A percentile compares a stretch with the other conserved stretches of the same genome.
These are phyloP conservation scores for Cajanus cajan DNA, from an alignment of 306 rosid species.

Conservation along the genomic window DNA sequence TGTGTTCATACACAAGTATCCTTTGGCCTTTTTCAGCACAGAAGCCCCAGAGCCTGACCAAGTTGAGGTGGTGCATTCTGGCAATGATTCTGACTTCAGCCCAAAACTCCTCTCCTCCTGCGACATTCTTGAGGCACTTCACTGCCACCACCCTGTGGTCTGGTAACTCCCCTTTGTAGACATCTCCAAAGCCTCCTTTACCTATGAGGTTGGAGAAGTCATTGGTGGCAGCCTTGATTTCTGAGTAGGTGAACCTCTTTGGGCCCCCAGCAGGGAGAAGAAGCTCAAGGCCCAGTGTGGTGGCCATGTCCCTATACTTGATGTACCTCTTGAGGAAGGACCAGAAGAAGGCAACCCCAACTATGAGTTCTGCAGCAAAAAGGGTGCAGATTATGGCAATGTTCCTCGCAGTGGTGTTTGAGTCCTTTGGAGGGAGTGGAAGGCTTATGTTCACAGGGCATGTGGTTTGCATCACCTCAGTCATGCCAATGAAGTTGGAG, in stretches of 20 bases:
- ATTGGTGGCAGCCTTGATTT: constrained; percentile 78
- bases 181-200: constrained; percentile 87
- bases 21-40: constrained; percentile 90
- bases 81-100: constrained; percentile 88
- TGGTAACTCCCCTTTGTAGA: constrained; percentile 65
- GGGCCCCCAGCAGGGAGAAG: constrained; percentile 94
- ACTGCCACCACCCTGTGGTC: constrained; percentile 88
- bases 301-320: constrained; percentile 91
- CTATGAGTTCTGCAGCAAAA: constrained; percentile 67
- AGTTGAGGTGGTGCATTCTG: constrained; percentile 91
- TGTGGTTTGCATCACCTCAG: constrained; percentile 59
- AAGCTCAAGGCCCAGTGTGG: constrained; percentile 81
- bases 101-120: constrained; percentile 95
- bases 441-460: constrained; percentile 74
- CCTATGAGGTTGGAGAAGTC: constrained; percentile 74
- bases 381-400: constrained; percentile 64
- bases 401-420: constrained; percentile 65
- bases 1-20: constrained; percentile 73
- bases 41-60: constrained; percentile 90
- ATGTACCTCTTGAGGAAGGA: constrained; percentile 78
- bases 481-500: constrained; percentile 67
- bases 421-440: constrained; percentile 61
- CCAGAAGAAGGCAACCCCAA: constrained; percentile 76
- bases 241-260: constrained; percentile 65
- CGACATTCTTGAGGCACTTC: constrained; percentile 68